Conservation (phyloP, 129 eudicot genomes). For the Flaveria robusta region DNA sequence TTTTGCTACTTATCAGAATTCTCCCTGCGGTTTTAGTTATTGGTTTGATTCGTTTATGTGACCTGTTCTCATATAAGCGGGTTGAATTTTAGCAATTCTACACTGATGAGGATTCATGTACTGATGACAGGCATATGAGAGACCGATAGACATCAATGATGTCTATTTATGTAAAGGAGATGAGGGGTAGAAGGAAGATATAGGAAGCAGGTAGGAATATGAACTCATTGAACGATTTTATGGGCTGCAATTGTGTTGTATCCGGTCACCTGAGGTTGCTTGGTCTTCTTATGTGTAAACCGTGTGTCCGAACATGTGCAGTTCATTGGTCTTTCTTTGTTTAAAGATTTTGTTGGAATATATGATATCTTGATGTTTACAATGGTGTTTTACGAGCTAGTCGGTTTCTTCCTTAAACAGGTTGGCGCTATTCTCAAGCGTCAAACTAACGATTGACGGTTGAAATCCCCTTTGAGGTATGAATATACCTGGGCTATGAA, state of each 20-base stretch:
- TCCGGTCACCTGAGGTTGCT: conserved; percentile 12
- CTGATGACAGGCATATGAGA: conserved; percentile 24
- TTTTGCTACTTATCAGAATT: not conserved
- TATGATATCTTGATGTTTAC: not conserved
- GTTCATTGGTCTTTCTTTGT: conserved; percentile 6
- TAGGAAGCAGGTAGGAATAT: conserved; percentile 13
- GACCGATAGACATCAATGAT: conserved; percentile 2
- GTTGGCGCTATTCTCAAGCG: too few relatives aligned
- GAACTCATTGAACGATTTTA: not conserved
- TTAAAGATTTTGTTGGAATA: not conserved
- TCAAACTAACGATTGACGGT: too few relatives aligned
- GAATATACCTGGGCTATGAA: too few relatives aligned
- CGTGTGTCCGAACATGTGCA: conserved; percentile 9
- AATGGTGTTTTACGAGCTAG: not conserved
- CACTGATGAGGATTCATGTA: conserved; percentile 11
- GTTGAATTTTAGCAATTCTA: not conserved
- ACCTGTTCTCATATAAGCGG: not conserved
- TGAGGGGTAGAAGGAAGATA: conserved; percentile 1
- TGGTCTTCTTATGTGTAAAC: conserved; percentile 3
- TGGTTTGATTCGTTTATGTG: not conserved
- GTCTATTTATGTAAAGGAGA: conserved; percentile 31
- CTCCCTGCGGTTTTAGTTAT: not conserved
- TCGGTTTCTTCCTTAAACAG: too few relatives aligned
- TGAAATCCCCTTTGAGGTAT: too few relatives aligned
- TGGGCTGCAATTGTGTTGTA: conserved; percentile 26